Percentiles rank a stretch among this genome's conserved stretches.
phyloP scores from a whole-genome alignment of 345 rosid species.

The Citrus australasica region DNA sequence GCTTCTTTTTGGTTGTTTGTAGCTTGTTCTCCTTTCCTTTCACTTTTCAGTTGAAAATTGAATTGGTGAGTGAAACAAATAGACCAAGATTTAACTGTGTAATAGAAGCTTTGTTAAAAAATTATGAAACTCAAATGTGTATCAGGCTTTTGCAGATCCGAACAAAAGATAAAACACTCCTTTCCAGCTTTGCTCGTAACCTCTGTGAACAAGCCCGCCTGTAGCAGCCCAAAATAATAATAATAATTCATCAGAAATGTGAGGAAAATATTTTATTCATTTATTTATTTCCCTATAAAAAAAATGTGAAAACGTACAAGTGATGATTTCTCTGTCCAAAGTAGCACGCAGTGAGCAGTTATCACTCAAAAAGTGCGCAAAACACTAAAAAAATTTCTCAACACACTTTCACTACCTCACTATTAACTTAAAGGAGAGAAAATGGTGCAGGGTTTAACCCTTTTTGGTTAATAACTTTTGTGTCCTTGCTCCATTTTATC shows the following conservation, averaged over 20 bases:
- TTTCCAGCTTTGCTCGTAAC: not conserved
- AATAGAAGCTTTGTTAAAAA: not conserved
- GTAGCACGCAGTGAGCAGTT: constrained; percentile 12
- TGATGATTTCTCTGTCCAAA: constrained; percentile 18
- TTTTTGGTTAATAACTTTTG: not conserved
- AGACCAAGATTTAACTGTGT: constrained; percentile 10
- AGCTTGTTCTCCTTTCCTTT: constrained; percentile 16
- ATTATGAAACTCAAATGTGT: not conserved
- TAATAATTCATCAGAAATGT: not conserved
- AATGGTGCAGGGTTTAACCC: not conserved
- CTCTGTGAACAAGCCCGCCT: not conserved
- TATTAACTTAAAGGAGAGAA: not conserved
- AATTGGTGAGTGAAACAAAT: constrained; percentile 7
- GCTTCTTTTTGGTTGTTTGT: constrained; percentile 35
- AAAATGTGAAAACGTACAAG: constrained; percentile 10
- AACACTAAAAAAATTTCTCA: not conserved
- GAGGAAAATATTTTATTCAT: not conserved
- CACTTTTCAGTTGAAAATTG: constrained; percentile 13
- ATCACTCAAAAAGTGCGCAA: constrained; percentile 7
- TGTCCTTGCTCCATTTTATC: not conserved
- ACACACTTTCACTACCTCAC: constrained; percentile 5
- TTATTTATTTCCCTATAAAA: not conserved
- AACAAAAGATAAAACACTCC: constrained; percentile 3
- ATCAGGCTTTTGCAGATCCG: constrained; percentile 25
- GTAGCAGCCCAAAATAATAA: not conserved